phyloP scores from a whole-genome alignment of 345 rosid species.

The Gossypium turneri region DNA sequence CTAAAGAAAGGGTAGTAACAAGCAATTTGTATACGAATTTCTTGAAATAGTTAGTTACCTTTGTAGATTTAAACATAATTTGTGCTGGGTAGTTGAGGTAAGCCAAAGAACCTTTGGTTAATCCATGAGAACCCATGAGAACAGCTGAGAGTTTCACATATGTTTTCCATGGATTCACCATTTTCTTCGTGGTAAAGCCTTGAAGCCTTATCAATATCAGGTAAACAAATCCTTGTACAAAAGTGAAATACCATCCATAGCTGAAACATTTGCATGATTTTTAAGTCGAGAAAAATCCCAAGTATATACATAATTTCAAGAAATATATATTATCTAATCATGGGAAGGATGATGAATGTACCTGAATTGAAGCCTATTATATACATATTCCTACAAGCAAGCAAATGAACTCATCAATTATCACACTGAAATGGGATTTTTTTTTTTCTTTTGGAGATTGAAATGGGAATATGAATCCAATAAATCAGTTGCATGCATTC shows the following conservation, averaged over 20 bases:
- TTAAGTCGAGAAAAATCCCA: neutral
- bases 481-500: neutral
- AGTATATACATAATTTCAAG: neutral
- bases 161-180: slow-evolving; percentile 94
- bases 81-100: slow-evolving; percentile 97
- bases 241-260: slow-evolving; percentile 99
- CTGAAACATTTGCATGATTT: slow-evolving; percentile 37
- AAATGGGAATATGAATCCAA: neutral
- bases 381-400: slow-evolving; percentile 75
- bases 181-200: slow-evolving; percentile 87
- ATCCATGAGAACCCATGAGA: slow-evolving; percentile 93
- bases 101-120: slow-evolving; percentile 94
- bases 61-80: slow-evolving; percentile 97
- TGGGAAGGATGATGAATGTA: slow-evolving; percentile 15
- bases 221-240: slow-evolving; percentile 97
- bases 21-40: neutral
- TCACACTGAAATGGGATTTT: neutral
- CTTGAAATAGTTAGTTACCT: slow-evolving; percentile 37
- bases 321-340: neutral
- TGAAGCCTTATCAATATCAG: slow-evolving; percentile 73
- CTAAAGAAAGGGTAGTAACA: neutral
- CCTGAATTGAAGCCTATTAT: slow-evolving; percentile 92
- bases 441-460: neutral
- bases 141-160: slow-evolving; percentile 94
- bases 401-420: neutral